Evolutionary conservation across 1,284 basidiomycete genomes (phyloP), one percentile per base, ranked within the genome.

Genomic region (Athelia sp.): DNA sequence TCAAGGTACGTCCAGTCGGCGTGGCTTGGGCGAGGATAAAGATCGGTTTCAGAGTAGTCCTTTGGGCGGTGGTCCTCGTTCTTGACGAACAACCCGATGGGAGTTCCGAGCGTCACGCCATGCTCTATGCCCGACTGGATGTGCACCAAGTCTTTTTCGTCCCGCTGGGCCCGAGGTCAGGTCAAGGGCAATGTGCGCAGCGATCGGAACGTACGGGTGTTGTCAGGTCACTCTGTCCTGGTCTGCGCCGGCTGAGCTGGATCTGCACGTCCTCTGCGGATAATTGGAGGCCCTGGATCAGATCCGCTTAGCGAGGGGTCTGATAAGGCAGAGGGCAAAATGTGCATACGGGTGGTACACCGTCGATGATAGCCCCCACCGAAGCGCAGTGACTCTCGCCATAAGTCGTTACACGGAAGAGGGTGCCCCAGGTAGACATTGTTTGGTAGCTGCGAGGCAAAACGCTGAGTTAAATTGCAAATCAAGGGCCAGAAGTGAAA

Each of bases 51-150:
- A 59, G 93, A 88, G 73, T 99, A 99, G 71, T 99, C 97, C 65
- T 98, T 89, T 18, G 97, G 97, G 42, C 97, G 81, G 65, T 99
- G 97, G 68, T 99, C 97, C 72, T 98, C 94, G 71, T 99, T 99
- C 63, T 86, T 92, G 32, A 99, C 94, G 50, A 98, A 78, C 44
- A 99, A 83, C 4, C 87, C 93, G 61, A 99, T 97, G 22, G 97
- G 97, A 21, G 97, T 99, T 48, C 97, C 97, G 32, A 99, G 84
- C 1, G 97, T 99, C 23, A 98, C 87, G 29, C 91, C 95, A 52
- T 89, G 85, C 68, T 99, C 97, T 40, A 90, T 79, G 36, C 97
- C 97, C 43, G 93, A 97, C 67, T 99, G 96, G 43, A 99, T 77
- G 55, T 92, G 84, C 26, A 99, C 95, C 13, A 87, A 78, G 71